Evolutionary conservation across 2,329 filamentous ascomycete genomes (phyloP).

Genomic region (Verticillium nonalfalfae): DNA sequence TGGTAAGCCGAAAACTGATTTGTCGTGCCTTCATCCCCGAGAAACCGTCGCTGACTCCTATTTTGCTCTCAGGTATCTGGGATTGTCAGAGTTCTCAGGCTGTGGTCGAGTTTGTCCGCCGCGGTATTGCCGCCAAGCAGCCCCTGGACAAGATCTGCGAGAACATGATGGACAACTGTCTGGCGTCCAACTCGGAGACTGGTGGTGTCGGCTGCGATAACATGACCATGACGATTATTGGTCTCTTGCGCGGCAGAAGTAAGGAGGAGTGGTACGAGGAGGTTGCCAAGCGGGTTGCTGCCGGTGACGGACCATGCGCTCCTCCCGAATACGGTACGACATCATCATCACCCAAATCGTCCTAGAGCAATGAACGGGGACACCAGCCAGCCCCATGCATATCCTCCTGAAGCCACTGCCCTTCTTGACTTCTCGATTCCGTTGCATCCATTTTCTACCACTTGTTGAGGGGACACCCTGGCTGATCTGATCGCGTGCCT

Average conservation of each 20-base stretch:
- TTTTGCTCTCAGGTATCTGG: constrained; percentile 75
- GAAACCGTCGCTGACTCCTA: constrained; percentile 6
- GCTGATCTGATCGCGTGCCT: constrained; percentile 12
- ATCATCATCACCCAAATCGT: constrained; percentile 11
- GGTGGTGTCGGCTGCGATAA: constrained; percentile 98
- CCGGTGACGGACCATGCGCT: constrained; percentile 95
- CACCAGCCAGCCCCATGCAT: neutral
- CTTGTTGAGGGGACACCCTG: neutral
- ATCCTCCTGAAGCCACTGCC: neutral
- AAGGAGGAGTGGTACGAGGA: constrained; percentile 99
- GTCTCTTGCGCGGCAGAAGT: constrained; percentile 81
- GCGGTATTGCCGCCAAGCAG: constrained; percentile 94
- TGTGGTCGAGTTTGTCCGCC: constrained; percentile 92
- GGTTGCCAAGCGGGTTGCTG: constrained; percentile 87
- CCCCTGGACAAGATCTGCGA: constrained; percentile 93
- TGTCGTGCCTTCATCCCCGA: neutral
- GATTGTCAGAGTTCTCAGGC: constrained; percentile 98
- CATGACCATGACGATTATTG: constrained; percentile 96
- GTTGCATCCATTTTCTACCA: neutral
- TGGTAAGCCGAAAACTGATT: constrained; percentile 48
- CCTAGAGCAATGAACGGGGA: constrained; percentile 3
- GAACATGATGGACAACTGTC: constrained; percentile 99
- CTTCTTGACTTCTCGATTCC: neutral
- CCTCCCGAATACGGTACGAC: constrained; percentile 98
- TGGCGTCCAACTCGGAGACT: constrained; percentile 95